Conservation (phyloP, 108 stramenopile genomes). For the Cylindrotheca closterium region DNA sequence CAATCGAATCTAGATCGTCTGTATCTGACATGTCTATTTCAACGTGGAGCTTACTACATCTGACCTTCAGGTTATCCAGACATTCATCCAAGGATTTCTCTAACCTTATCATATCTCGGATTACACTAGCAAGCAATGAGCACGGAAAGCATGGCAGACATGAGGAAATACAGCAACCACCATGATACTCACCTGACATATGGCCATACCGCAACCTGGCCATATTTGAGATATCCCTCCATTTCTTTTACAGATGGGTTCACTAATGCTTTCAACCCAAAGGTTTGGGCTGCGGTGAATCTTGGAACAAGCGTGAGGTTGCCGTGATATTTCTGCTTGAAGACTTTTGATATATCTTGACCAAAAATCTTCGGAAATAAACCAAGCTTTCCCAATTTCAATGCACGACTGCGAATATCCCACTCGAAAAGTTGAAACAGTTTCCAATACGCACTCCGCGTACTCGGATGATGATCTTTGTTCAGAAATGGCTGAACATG, state of each 20-base stretch:
- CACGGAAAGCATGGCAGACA: neutral
- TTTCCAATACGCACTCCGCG: slow-evolving; percentile 67
- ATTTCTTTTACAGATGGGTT: slow-evolving; percentile 85
- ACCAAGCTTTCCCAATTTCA: slow-evolving; percentile 78
- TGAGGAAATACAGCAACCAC: neutral
- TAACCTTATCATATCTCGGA: slow-evolving; percentile 78
- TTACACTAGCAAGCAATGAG: slow-evolving; percentile 43
- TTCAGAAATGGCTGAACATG: slow-evolving; percentile 90
- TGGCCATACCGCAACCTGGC: slow-evolving; percentile 86
- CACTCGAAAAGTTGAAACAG: slow-evolving; percentile 83
- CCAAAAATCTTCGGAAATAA: slow-evolving; percentile 90
- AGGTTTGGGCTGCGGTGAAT: slow-evolving; percentile 79
- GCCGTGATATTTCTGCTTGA: slow-evolving; percentile 93
- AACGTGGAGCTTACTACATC: slow-evolving; percentile 38
- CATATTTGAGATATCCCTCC: slow-evolving; percentile 82
- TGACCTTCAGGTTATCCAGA: slow-evolving; percentile 61
- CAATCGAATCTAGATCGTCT: slow-evolving; percentile 70
- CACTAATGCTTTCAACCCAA: slow-evolving; percentile 80
- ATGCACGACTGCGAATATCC: slow-evolving; percentile 81
- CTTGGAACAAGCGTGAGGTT: slow-evolving; percentile 82
- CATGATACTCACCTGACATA: slow-evolving; percentile 50
- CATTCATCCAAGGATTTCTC: slow-evolving; percentile 74
- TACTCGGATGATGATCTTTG: slow-evolving; percentile 82
- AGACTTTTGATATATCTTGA: slow-evolving; percentile 89
- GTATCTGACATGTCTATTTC: slow-evolving; percentile 33